Percentiles rank a stretch among this genome's conserved stretches.
These are phyloP conservation scores for Kazachstania viticola DNA, from an alignment of 805 yeast genomes.

Conservation along the genomic window DNA sequence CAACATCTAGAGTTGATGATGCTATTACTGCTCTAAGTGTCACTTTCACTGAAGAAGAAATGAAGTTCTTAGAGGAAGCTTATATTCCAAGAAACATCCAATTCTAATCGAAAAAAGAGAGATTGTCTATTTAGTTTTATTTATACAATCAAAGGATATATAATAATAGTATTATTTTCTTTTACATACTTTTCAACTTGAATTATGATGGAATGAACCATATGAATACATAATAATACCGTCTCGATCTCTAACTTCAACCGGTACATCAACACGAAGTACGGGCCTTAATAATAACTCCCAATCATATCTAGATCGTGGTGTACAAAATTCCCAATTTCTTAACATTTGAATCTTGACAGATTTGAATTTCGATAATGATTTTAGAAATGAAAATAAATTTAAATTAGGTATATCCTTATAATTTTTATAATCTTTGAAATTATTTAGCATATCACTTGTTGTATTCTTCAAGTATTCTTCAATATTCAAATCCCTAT, in stretches of 20 bases:
- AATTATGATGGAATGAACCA: constrained; percentile 14
- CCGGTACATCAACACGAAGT: constrained; percentile 24
- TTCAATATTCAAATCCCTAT: background rate
- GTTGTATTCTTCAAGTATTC: background rate
- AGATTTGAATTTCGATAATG: constrained; percentile 23
- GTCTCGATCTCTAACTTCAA: constrained; percentile 28
- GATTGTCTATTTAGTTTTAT: too few species aligned
- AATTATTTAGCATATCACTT: constrained; percentile 14
- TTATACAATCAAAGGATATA: too few species aligned
- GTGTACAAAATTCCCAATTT: constrained; percentile 28
- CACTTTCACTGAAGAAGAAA: constrained; percentile 22
- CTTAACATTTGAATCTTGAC: constrained; percentile 29
- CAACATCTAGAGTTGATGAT: constrained; percentile 41
- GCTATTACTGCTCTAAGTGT: constrained; percentile 33
- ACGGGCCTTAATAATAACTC: constrained; percentile 26
- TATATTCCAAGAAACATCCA: too few species aligned
- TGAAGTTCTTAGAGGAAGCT: constrained; percentile 12
- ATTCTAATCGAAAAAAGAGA: too few species aligned
- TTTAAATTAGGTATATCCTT: constrained; percentile 30
- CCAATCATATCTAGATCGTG: constrained; percentile 31
- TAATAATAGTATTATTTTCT: too few species aligned
- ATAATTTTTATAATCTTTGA: constrained; percentile 15
- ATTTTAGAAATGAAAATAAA: constrained; percentile 25
- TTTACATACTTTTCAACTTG: background rate
- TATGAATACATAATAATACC: constrained; percentile 34